phyloP scores from a whole-genome alignment of 2,329 filamentous ascomycete genomes.

The Fusarium gaditjirri region DNA sequence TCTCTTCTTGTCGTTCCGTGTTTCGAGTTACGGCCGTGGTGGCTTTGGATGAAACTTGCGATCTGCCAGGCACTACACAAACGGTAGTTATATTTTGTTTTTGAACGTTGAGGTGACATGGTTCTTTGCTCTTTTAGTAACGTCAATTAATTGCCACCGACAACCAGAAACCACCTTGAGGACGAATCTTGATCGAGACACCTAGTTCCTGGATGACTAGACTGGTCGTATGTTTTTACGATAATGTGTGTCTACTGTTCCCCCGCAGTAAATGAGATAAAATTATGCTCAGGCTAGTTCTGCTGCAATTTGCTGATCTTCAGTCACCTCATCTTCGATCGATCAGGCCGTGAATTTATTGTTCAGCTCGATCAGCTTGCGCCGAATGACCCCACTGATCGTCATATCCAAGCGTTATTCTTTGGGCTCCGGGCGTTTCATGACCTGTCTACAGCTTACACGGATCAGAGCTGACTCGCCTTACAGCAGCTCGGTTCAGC shows the following conservation, averaged over 20 bases:
- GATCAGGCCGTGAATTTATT: conserved; percentile 19
- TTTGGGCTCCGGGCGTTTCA: conserved; percentile 11
- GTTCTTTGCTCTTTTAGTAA: not conserved
- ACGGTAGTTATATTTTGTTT: conserved; percentile 10
- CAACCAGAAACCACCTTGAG: not conserved
- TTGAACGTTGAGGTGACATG: conserved; percentile 27
- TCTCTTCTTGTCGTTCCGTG: conserved; percentile 30
- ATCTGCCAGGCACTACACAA: conserved; percentile 14
- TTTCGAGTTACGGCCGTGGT: conserved; percentile 43
- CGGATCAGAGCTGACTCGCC: conserved; percentile 20
- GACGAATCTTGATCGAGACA: not conserved
- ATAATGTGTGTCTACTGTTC: not conserved
- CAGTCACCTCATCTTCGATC: conserved; percentile 32
- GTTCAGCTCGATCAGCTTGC: conserved; percentile 5
- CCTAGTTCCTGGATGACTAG: not conserved
- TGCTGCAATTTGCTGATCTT: conserved; percentile 7
- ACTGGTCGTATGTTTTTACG: conserved; percentile 23
- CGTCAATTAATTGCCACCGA: not conserved
- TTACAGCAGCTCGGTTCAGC: not conserved
- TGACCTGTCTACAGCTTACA: not conserved
- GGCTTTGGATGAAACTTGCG: conserved; percentile 19
- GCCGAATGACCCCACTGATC: conserved; percentile 21
- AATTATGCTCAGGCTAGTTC: not conserved
- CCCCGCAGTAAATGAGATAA: not conserved
- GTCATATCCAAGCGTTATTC: conserved; percentile 9